A percentile compares a stretch with the other conserved stretches of the same genome.
Evolutionary conservation across 2,329 filamentous ascomycete species (phyloP).

Genomic region (Dothistroma septosporum): DNA sequence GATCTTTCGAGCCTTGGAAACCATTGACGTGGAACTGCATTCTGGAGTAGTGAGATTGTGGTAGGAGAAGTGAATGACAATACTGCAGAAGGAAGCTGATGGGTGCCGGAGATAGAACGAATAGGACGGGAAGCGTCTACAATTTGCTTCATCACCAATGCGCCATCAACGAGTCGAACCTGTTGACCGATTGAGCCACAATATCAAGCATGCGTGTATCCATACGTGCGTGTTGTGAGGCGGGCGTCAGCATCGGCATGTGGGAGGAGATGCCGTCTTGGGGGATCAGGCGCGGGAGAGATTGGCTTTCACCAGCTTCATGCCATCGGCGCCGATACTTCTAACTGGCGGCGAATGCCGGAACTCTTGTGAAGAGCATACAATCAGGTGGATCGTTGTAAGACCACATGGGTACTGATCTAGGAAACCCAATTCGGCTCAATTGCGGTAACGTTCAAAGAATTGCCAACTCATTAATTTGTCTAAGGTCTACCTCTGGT

Average conservation of each 20-base stretch:
- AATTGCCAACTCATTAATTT: neutral
- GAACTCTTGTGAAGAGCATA: neutral
- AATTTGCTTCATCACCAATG: neutral
- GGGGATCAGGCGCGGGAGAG: neutral
- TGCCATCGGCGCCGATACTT: neutral
- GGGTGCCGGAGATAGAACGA: neutral
- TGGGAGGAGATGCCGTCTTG: neutral
- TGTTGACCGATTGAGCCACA: neutral
- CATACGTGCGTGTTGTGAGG: neutral
- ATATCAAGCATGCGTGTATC: neutral
- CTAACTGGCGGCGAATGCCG: neutral
- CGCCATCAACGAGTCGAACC: neutral
- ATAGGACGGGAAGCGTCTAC: neutral
- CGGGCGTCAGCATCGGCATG: neutral
- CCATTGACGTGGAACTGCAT: conserved; percentile 37
- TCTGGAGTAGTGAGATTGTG: neutral
- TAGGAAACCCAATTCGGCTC: neutral
- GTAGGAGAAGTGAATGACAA: no score
- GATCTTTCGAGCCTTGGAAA: conserved; percentile 33
- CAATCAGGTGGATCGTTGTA: neutral
- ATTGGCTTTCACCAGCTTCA: neutral
- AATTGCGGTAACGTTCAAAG: neutral
- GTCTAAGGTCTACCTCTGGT: neutral
- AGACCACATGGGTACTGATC: no score
- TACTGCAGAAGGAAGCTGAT: neutral